phyloP scores from a whole-genome alignment of 148 eudicot species.

The Euryodendron excelsum region DNA sequence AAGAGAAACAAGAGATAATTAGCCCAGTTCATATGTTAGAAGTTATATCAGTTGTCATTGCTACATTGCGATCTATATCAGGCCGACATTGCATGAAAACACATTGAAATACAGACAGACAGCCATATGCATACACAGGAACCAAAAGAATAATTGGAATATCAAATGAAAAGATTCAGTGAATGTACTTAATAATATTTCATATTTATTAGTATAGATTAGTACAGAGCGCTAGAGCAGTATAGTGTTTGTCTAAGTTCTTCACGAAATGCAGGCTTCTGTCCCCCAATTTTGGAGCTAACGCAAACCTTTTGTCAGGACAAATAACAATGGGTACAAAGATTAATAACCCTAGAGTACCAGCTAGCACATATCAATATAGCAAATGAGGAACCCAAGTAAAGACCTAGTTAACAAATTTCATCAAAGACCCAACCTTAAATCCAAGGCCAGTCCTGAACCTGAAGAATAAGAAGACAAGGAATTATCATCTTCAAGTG shows the following conservation, averaged over 20 bases:
- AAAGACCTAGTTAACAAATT: neutral
- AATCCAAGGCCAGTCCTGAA: slow-evolving; percentile 47
- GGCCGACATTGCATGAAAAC: neutral
- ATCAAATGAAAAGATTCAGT: neutral
- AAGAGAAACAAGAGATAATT: neutral
- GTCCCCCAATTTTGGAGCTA: neutral
- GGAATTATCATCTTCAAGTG: slow-evolving; percentile 23
- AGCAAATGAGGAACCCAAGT: neutral
- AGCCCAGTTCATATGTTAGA: neutral
- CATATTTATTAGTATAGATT: slow-evolving; percentile 1
- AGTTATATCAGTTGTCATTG: neutral
- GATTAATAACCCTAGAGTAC: neutral
- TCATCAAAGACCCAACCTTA: slow-evolving; percentile 64
- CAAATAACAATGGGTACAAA: neutral
- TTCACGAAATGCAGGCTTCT: neutral
- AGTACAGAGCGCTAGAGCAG: slow-evolving; percentile 16
- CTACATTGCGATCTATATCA: neutral
- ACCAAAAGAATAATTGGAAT: neutral
- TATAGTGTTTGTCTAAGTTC: slow-evolving; percentile 2
- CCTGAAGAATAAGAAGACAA: slow-evolving; percentile 1
- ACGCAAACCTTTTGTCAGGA: neutral
- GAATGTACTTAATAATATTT: slow-evolving; percentile 3
- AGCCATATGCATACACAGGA: neutral
- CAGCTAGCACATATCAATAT: too few species aligned
- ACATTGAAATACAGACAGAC: neutral